Conservation (phyloP, 2,329 filamentous ascomycete species). For the Lasiodiplodia citricola region DNA sequence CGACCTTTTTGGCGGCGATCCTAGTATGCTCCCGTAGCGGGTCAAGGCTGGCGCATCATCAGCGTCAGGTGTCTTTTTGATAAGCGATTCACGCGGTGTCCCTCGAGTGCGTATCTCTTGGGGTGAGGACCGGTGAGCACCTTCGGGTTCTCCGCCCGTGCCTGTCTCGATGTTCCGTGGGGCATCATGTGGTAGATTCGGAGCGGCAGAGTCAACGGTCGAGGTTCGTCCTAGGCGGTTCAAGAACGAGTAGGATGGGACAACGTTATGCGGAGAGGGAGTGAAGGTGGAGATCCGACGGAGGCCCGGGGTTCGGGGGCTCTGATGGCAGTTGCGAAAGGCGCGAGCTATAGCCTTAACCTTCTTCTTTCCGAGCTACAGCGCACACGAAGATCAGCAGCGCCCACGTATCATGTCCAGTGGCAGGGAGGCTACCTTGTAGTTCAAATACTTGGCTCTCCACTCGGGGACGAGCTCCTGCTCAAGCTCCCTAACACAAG, state of each 20-base stretch:
- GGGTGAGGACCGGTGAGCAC: conserved; percentile 27
- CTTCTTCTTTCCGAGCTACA: conserved; percentile 80
- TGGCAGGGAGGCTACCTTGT: conserved; percentile 67
- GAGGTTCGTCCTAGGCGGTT: conserved; percentile 36
- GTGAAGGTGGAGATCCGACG: conserved; percentile 41
- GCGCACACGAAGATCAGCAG: conserved; percentile 18
- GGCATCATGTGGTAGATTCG: conserved; percentile 36
- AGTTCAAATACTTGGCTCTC: conserved; percentile 92
- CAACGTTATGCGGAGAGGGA: conserved; percentile 41
- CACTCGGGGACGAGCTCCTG: conserved; percentile 92
- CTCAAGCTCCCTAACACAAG: conserved; percentile 71
- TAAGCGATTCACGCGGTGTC: conserved; percentile 29
- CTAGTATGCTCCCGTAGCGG: conserved; percentile 69
- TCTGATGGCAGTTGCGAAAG: conserved; percentile 65
- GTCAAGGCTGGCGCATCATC: conserved; percentile 41
- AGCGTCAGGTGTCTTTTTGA: conserved; percentile 15
- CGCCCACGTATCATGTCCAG: not conserved
- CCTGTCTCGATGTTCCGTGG: conserved; percentile 33
- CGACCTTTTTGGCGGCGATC: conserved; percentile 31
- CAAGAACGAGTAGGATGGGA: conserved; percentile 49
- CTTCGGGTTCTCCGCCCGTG: conserved; percentile 23
- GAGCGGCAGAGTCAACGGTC: conserved; percentile 31
- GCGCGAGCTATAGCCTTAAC: conserved; percentile 82
- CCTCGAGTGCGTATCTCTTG: conserved; percentile 26
- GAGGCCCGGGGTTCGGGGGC: conserved; percentile 45